phyloP scores from a whole-genome alignment of 495 filamentous ascomycete species.

The Penicillium bovifimosum region DNA sequence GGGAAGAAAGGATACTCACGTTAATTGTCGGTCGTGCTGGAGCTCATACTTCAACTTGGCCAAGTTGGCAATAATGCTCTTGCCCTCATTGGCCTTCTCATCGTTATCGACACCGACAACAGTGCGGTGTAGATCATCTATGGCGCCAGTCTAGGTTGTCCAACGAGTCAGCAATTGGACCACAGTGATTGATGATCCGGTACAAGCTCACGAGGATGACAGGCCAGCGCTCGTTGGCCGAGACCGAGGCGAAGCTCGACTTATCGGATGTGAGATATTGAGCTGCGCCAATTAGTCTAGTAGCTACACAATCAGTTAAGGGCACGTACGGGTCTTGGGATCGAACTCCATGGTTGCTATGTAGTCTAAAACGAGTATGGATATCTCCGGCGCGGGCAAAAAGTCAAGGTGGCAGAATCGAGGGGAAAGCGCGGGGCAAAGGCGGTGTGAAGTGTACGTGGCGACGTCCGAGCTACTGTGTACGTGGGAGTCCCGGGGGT shows the following conservation, averaged over 20 bases:
- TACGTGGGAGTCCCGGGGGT: too few species aligned
- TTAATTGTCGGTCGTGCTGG: slow-evolving; percentile 80
- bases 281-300: slow-evolving; percentile 46
- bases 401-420: slow-evolving; percentile 1
- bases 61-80: slow-evolving; percentile 73
- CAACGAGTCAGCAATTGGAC: slow-evolving; percentile 15
- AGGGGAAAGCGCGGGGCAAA: slow-evolving; percentile 7
- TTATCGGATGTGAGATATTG: slow-evolving; percentile 72
- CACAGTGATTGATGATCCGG: not conserved
- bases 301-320: not conserved
- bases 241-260: slow-evolving; percentile 79
- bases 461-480: slow-evolving; percentile 6
- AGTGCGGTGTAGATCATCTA: slow-evolving; percentile 85
- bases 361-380: not conserved
- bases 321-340: slow-evolving; percentile 52
- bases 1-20: slow-evolving; percentile 45
- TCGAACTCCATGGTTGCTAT: slow-evolving; percentile 53
- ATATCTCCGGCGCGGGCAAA: slow-evolving; percentile 1
- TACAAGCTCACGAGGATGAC: slow-evolving; percentile 68
- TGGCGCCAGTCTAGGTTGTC: slow-evolving; percentile 72
- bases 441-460: slow-evolving; percentile 2
- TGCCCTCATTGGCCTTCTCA: slow-evolving; percentile 71
- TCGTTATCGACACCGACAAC: slow-evolving; percentile 48
- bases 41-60: slow-evolving; percentile 90
- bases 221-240: slow-evolving; percentile 84